These are phyloP conservation scores for Cercospora sojina DNA, from an alignment of 2,329 filamentous ascomycete genomes.

Conservation along the genomic window DNA sequence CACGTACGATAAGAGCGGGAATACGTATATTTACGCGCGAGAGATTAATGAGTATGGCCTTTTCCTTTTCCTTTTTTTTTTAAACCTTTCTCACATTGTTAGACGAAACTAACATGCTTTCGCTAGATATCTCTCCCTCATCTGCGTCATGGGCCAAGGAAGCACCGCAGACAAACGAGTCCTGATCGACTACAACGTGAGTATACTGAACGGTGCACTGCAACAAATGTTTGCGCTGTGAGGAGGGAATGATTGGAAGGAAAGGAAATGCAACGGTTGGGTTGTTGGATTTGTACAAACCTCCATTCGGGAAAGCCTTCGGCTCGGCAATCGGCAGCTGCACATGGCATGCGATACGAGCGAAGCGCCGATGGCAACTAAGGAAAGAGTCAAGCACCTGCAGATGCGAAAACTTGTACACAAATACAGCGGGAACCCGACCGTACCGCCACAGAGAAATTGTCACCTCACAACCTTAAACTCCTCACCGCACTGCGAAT, in stretches of 20 bases:
- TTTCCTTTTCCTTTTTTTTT: background rate
- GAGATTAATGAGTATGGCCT: constrained; percentile 64
- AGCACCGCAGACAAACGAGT: constrained; percentile 81
- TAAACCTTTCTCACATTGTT: background rate
- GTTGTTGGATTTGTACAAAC: background rate
- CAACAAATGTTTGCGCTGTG: constrained; percentile 66
- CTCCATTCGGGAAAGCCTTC: background rate
- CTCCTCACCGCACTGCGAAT: background rate
- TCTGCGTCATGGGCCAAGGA: constrained; percentile 81
- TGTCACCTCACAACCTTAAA: background rate
- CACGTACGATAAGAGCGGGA: constrained; percentile 57
- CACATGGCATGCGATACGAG: background rate
- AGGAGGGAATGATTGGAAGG: background rate
- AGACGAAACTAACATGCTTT: background rate
- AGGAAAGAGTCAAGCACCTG: background rate
- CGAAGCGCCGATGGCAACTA: background rate
- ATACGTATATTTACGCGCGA: constrained; percentile 62
- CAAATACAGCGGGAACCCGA: background rate
- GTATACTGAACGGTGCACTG: constrained; percentile 75
- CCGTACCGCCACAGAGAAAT: background rate
- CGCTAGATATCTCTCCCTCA: constrained; percentile 70
- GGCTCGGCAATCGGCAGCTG: background rate
- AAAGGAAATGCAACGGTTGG: background rate
- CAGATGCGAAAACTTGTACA: background rate
- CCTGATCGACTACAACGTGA: constrained; percentile 82